Conservation (phyloP, 768 basidiomycete species). For the Hygrophoropsis aurantiaca region DNA sequence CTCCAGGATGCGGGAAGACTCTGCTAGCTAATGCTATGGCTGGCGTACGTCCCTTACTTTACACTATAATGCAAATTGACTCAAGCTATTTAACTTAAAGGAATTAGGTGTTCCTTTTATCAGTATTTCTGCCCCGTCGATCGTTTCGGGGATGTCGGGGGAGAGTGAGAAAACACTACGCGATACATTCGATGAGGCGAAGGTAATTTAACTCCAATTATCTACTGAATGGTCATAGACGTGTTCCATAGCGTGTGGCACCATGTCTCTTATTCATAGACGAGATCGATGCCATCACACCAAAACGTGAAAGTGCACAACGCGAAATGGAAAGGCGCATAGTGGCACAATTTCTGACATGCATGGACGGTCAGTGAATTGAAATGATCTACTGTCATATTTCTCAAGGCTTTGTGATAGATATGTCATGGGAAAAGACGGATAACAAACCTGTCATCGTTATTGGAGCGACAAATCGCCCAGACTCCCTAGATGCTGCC, state of each 20-base stretch:
- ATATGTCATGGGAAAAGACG: constrained; percentile 93
- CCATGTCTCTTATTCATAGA: constrained; percentile 96
- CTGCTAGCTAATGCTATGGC: constrained; percentile 92
- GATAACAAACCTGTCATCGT: constrained; percentile 92
- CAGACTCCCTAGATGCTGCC: constrained; percentile 92
- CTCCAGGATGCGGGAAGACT: constrained; percentile 97
- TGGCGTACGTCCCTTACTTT: constrained; percentile 55
- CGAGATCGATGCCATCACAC: constrained; percentile 97
- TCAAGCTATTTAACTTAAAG: constrained; percentile 37
- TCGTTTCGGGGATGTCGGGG: constrained; percentile 98
- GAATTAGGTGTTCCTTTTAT: constrained; percentile 94
- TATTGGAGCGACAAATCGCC: constrained; percentile 95
- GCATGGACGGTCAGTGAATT: constrained; percentile 88
- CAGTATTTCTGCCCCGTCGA: constrained; percentile 89
- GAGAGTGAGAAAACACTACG: constrained; percentile 96
- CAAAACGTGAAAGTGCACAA: constrained; percentile 96
- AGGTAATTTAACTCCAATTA: constrained; percentile 46
- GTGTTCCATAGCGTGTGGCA: constrained; percentile 63
- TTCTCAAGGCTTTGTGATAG: constrained; percentile 39
- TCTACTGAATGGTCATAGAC: neutral
- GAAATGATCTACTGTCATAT: neutral
- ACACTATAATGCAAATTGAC: neutral
- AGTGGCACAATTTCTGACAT: constrained; percentile 95
- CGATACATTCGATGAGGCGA: constrained; percentile 97
- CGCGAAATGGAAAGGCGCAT: constrained; percentile 98